These are phyloP conservation scores for Penicillium sp. DNA, from an alignment of 2,329 filamentous ascomycete genomes.

Conservation along the genomic window DNA sequence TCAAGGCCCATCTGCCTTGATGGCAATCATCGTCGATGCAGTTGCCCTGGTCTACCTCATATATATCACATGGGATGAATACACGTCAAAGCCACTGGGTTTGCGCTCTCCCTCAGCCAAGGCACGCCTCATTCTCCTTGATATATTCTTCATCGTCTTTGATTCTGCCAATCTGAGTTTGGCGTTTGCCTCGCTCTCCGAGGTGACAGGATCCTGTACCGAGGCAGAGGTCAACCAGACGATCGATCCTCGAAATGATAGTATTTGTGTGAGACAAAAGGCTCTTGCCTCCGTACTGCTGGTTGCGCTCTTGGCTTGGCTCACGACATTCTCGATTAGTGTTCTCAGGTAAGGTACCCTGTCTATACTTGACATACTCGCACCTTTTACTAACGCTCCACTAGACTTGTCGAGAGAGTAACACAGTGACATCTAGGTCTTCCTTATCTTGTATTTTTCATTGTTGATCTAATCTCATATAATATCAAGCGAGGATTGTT, in stretches of 20 bases:
- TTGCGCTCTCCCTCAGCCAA: constrained; percentile 81
- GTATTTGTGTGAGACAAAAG: constrained; percentile 64
- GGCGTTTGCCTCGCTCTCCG: constrained; percentile 77
- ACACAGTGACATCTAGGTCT: constrained; percentile 17
- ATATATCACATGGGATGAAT: constrained; percentile 96
- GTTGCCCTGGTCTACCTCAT: constrained; percentile 85
- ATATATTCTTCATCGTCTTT: constrained; percentile 96
- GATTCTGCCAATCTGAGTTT: constrained; percentile 89
- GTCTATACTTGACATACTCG: not conserved
- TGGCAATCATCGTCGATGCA: constrained; percentile 85
- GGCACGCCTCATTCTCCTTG: constrained; percentile 82
- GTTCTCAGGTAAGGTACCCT: constrained; percentile 60
- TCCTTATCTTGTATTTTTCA: not conserved
- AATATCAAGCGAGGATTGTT: constrained; percentile 1
- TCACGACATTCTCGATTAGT: constrained; percentile 84
- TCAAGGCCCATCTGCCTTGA: constrained; percentile 74
- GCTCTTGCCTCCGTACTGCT: constrained; percentile 76
- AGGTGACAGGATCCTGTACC: constrained; percentile 60
- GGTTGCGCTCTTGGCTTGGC: constrained; percentile 83
- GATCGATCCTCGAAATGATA: constrained; percentile 36
- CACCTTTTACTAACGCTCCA: constrained; percentile 26
- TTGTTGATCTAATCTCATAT: not conserved
- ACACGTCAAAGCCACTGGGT: constrained; percentile 88
- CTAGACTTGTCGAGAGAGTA: constrained; percentile 42
- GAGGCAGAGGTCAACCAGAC: constrained; percentile 42